Base-by-base conservation (phyloP, 495 filamentous ascomycete species). In the Xylaria intraflava region DNA sequence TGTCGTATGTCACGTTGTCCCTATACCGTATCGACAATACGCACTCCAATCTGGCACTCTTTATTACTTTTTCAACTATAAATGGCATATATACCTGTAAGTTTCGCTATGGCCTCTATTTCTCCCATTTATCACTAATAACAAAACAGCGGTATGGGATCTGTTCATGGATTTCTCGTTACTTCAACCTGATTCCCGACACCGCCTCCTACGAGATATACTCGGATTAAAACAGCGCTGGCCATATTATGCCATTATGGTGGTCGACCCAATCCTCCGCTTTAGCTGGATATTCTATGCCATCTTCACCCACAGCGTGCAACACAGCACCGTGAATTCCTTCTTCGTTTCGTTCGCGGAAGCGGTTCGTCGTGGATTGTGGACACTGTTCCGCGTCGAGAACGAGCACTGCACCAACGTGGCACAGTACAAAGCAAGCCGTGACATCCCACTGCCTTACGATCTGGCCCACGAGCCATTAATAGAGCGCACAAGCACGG, bases 271-370 rank as follows among this genome's bases (percentile, higher is more conserved):
- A 0, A 77, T 95, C n/a, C 72, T 98, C 1, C 86, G 93, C 17
- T 96, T 95, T 69, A 87, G 88, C 60, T 98, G 93, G 93, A 86
- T 98, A 46, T 89, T 91, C 65, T 98, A 95, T 70, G 84, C 87
- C 62, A 89, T 96, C 47, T 94, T 85, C 66, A 78, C 81, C 7
- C 66, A 80, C 46, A 79, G 95, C 51, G 69, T 84, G 16, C 91
- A 95, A 64, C 90, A 96, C 65, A 88, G 83, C 8, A 85, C 87
- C 14, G 54, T 89, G 7, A 75, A 88, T 22, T 86, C 84, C 23
- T 96, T 96, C 68, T 42, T 86, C 6, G 75, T 96, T 27, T 70
- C 80, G 7, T 69, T 94, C 14, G 81, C 84, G 1, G 93, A 98
- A 64, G 83, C 95, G 8, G 77, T 78, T 23, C 81, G 93, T 8